phyloP scores from a whole-genome alignment of 495 filamentous ascomycete species.

The Collariella sp. region DNA sequence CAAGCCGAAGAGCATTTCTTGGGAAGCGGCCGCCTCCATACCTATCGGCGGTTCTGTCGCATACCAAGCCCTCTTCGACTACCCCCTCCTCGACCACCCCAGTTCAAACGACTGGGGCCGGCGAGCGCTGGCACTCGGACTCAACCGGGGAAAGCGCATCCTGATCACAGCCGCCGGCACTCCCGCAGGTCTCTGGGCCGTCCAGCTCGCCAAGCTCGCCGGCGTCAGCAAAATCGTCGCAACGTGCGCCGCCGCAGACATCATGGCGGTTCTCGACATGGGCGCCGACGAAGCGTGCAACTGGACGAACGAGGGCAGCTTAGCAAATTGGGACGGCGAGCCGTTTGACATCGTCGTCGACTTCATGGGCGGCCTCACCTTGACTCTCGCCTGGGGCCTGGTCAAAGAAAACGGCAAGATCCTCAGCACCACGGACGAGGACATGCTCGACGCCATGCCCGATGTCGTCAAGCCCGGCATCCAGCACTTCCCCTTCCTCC shows the following conservation, averaged over 20 bases:
- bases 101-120: background rate
- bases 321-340: conserved; percentile 32
- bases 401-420: conserved; percentile 37
- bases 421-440: conserved; percentile 41
- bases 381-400: conserved; percentile 40
- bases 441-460: conserved; percentile 29
- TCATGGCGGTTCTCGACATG: conserved; percentile 30
- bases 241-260: conserved; percentile 29
- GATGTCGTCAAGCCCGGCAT: conserved; percentile 18
- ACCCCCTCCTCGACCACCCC: conserved; percentile 29
- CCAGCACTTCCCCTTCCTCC: conserved; percentile 32
- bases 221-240: conserved; percentile 39
- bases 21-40: conserved; percentile 44
- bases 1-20: conserved; percentile 41
- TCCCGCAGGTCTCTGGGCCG: conserved; percentile 43
- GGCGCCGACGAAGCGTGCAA: conserved; percentile 40
- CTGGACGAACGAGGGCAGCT: conserved; percentile 27
- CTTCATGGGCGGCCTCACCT: conserved; percentile 37
- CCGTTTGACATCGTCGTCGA: conserved; percentile 46
- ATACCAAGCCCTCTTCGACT: conserved; percentile 52
- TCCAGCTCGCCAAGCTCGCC: conserved; percentile 39
- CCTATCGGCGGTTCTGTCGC: conserved; percentile 48
- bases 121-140: background rate
- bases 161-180: conserved; percentile 45
- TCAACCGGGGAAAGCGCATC: conserved; percentile 26